phyloP scores from a whole-genome alignment of 345 rosid genomes.

The Euphorbia pulcherrima region DNA sequence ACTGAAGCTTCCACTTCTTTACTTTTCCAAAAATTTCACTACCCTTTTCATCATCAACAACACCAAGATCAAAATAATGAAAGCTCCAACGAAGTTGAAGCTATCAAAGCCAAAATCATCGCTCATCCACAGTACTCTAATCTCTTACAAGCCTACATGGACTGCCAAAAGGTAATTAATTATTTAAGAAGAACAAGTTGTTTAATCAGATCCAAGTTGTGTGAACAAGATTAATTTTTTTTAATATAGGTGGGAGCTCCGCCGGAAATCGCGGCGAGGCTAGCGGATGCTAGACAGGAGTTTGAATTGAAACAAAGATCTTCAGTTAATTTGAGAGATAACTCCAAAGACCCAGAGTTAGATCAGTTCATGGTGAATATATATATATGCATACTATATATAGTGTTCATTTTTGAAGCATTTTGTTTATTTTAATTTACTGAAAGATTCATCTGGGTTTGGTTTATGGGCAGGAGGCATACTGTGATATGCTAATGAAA shows the following conservation, averaged over 20 bases:
- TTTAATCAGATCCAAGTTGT: too few species aligned
- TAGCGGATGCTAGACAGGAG: constrained; percentile 67
- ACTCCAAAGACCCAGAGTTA: constrained; percentile 78
- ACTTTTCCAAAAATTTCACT: constrained; percentile 44
- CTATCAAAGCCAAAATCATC: constrained; percentile 87
- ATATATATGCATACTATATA: too few species aligned
- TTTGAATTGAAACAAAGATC: constrained; percentile 66
- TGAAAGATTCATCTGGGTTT: neutral
- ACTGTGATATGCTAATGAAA: constrained; percentile 89
- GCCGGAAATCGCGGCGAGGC: constrained; percentile 69
- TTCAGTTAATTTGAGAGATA: constrained; percentile 34
- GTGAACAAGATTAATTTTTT: too few species aligned
- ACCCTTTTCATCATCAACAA: constrained; percentile 41
- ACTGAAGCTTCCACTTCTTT: constrained; percentile 63
- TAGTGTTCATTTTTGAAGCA: neutral
- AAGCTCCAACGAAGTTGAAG: constrained; percentile 51
- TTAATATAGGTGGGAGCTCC: constrained; percentile 79
- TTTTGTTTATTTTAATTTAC: neutral
- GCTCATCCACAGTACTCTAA: constrained; percentile 88
- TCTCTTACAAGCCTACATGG: constrained; percentile 88
- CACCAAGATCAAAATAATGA: constrained; percentile 40
- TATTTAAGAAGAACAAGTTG: neutral
- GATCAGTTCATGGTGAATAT: constrained; percentile 94
- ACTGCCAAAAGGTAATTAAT: constrained; percentile 77
- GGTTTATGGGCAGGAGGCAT: constrained; percentile 61